Percentiles rank a stretch among this genome's conserved stretches.
Evolutionary conservation across 805 yeast species (phyloP).

Genomic region (Yamadazyma phyllophila): DNA sequence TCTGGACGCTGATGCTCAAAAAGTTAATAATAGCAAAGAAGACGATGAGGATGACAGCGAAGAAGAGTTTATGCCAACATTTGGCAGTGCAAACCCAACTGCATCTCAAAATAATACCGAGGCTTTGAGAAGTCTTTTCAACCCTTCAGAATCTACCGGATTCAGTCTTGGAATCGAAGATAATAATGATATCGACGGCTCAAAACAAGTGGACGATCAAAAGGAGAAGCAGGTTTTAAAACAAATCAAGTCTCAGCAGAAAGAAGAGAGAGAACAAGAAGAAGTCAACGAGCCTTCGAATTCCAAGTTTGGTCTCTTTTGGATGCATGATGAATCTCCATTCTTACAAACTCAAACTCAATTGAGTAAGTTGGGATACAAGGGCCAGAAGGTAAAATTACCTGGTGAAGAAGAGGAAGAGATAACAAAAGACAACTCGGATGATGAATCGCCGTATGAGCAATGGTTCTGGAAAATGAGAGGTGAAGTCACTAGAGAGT

Average conservation of each 20-base stretch:
- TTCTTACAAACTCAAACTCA: constrained; percentile 85
- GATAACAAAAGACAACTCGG: constrained; percentile 14
- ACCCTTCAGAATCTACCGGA: constrained; percentile 30
- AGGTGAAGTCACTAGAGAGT: constrained; percentile 73
- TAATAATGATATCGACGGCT: constrained; percentile 43
- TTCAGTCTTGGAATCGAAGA: constrained; percentile 41
- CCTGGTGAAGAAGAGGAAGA: constrained; percentile 34
- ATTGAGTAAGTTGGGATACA: constrained; percentile 52
- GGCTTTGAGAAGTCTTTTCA: constrained; percentile 58
- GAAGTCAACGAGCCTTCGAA: constrained; percentile 3
- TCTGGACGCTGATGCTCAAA: neutral
- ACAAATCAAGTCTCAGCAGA: constrained; percentile 25
- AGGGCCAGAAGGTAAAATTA: constrained; percentile 25
- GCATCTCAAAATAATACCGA: constrained; percentile 44
- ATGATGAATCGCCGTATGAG: constrained; percentile 55
- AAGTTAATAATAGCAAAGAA: neutral
- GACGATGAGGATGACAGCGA: constrained; percentile 13
- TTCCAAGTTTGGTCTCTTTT: constrained; percentile 56
- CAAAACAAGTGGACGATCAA: constrained; percentile 13
- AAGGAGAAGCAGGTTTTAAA: constrained; percentile 25
- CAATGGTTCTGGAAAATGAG: constrained; percentile 80
- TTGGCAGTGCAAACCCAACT: constrained; percentile 26
- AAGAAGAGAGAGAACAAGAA: constrained; percentile 17
- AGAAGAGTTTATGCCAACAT: constrained; percentile 55
- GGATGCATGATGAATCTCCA: constrained; percentile 82